These are phyloP conservation scores for Leccinum aurantiacum DNA, from an alignment of 768 basidiomycete species.

Conservation along the genomic window DNA sequence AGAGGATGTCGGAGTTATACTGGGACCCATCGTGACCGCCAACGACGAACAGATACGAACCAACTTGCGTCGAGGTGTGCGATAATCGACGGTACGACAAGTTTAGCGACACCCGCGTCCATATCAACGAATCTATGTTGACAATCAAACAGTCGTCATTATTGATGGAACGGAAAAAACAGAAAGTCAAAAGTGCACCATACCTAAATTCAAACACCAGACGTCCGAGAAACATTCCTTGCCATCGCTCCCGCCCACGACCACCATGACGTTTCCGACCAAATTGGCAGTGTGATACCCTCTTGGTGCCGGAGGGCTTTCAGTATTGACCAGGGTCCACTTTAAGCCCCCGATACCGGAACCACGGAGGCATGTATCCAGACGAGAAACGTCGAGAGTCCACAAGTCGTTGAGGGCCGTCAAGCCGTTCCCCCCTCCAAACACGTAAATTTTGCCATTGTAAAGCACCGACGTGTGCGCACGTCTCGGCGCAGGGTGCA, in stretches of 20 bases:
- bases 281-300: slow-evolving; percentile 94
- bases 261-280: slow-evolving; percentile 80
- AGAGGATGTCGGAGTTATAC: slow-evolving; percentile 72
- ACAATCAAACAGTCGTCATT: background rate
- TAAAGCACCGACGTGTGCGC: slow-evolving; percentile 86
- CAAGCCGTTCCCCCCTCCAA: slow-evolving; percentile 93
- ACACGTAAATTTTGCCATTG: slow-evolving; percentile 72
- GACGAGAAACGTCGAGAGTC: slow-evolving; percentile 69
- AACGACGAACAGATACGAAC: slow-evolving; percentile 85
- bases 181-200: slow-evolving; percentile 21
- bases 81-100: slow-evolving; percentile 61
- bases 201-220: slow-evolving; percentile 84
- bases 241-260: slow-evolving; percentile 91
- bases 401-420: slow-evolving; percentile 90
- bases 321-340: slow-evolving; percentile 62
- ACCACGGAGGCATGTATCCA: slow-evolving; percentile 28
- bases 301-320: slow-evolving; percentile 59
- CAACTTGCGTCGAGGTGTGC: slow-evolving; percentile 87
- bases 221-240: slow-evolving; percentile 86
- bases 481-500: slow-evolving; percentile 65
- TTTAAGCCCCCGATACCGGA: slow-evolving; percentile 33
- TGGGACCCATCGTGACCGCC: slow-evolving; percentile 84
- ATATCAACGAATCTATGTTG: slow-evolving; percentile 26
- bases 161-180: background rate
- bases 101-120: slow-evolving; percentile 28